Conservation (phyloP, 1,284 basidiomycete species). For the Heimioporus retisporus region DNA sequence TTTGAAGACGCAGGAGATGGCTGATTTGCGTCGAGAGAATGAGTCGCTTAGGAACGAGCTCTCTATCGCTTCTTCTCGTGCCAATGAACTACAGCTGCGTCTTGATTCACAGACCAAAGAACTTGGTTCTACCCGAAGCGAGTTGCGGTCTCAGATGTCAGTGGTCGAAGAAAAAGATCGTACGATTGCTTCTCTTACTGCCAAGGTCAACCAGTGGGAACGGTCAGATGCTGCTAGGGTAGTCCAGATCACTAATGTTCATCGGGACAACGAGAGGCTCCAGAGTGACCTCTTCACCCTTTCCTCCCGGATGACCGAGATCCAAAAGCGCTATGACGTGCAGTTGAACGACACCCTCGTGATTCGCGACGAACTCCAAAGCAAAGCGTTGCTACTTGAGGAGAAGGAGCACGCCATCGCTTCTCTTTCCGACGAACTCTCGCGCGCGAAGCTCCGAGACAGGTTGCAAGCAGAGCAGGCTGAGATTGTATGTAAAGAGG, state of each 20-base stretch:
- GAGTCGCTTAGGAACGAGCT: conserved; percentile 9
- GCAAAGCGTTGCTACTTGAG: not conserved
- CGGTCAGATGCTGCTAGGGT: not conserved
- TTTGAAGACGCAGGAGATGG: conserved; percentile 2
- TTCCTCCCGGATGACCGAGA: not conserved
- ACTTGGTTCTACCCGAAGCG: not conserved
- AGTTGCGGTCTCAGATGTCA: not conserved
- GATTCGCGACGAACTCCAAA: conserved; percentile 14
- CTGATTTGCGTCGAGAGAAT: not conserved
- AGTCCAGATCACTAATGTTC: not conserved
- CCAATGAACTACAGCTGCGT: conserved; percentile 7
- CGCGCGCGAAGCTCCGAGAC: not conserved
- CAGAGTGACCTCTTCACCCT: conserved; percentile 4
- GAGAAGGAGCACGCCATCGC: conserved; percentile 14
- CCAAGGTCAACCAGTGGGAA: conserved; percentile 5
- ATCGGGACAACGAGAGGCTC: conserved; percentile 9
- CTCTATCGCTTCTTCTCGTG: not conserved
- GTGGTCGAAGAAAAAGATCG: conserved; percentile 12
- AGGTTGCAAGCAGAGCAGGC: conserved; percentile 3
- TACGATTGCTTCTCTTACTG: conserved; percentile 1
- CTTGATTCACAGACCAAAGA: not conserved
- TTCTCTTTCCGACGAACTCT: not conserved
- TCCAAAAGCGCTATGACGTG: conserved; percentile 13
- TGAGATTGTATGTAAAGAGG: not conserved
- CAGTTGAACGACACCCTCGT: conserved; percentile 17